Base-by-base conservation (phyloP, 345 rosid species). In the Clausena lansium region DNA sequence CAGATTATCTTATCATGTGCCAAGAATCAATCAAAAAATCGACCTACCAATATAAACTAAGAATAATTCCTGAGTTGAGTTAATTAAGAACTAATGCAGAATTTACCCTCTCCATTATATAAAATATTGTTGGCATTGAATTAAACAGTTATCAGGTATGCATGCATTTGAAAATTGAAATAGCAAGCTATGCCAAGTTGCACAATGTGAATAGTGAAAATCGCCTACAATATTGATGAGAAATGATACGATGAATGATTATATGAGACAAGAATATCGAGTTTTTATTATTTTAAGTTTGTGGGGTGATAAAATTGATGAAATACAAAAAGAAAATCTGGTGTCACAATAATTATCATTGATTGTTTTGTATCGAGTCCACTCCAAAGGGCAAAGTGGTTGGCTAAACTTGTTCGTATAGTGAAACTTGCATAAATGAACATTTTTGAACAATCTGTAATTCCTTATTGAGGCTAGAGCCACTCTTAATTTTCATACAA, bases 271-370 rank as follows among this genome's bases (percentile, higher is more conserved):
- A 32, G 3, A 24, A 28, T n/a, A 38, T 20, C 76, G 25, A 35
- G 35, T 55, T 28, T 22, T 59, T 3, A 57, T 36, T 30, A 54
- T 59, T 67, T 69, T n/a, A 60, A 47, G 22, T 41, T 24, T 30
- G 70, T 13, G 9, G 50, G 32, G 60, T 35, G 59, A 38, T 39
- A 73, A 27, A 11, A 79, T 60, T 32, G 17, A n/a, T 32, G 0
- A 30, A 63, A 74, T 33, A 54, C n/a, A 39, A 32, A n/a, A 13
- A 39, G 50, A 32, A 20, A n/a, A 30, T 70, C 25, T 70, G 52
- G 70, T 52, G 73, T 70, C 63, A 39, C 76, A 20, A 71, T 57
- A 74, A 76, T 80, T 76, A 55, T 75, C 38, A 57, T 52, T 70
- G 60, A 52, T 75, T 33, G 13, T 22, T 9, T 50, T 63, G 63